These are phyloP conservation scores for Paramecium octaurelia DNA, from an alignment of 73 alveolate genomes.

Conservation along the genomic window DNA sequence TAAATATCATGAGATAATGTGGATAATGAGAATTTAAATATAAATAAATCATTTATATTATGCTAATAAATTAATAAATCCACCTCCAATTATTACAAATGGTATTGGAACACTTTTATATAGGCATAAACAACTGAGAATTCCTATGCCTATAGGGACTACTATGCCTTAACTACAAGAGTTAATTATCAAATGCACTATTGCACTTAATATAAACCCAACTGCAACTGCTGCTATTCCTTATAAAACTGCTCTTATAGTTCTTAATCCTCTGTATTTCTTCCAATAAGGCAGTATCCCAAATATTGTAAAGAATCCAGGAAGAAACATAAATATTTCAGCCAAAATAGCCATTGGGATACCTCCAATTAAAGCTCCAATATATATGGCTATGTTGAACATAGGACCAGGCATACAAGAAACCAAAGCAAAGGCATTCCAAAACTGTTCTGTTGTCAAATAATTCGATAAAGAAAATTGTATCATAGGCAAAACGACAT, in stretches of 20 bases:
- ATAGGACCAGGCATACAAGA: constrained; percentile 53
- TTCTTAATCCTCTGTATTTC: constrained; percentile 16
- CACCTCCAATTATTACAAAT: constrained; percentile 4
- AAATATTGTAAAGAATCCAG: constrained; percentile 49
- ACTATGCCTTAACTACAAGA: background rate
- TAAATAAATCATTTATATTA: background rate
- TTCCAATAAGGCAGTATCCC: constrained; percentile 46
- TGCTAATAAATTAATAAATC: constrained; percentile 1
- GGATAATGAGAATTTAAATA: background rate
- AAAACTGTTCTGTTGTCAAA: background rate
- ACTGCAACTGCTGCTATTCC: constrained; percentile 48
- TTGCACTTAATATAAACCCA: constrained; percentile 32
- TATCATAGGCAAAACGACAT: constrained; percentile 36
- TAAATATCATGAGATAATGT: background rate
- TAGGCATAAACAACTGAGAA: background rate
- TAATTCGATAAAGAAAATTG: background rate
- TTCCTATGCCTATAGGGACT: background rate
- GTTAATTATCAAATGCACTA: background rate
- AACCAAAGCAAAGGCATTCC: constrained; percentile 40
- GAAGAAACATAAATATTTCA: constrained; percentile 19
- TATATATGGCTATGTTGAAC: constrained; percentile 3
- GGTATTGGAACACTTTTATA: constrained; percentile 5
- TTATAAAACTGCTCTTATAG: background rate
- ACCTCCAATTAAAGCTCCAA: constrained; percentile 36
- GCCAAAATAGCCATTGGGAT: constrained; percentile 38